Evolutionary conservation across 176 grass and related monocot genomes (phyloP).

Genomic region (Aegilops longissima): DNA sequence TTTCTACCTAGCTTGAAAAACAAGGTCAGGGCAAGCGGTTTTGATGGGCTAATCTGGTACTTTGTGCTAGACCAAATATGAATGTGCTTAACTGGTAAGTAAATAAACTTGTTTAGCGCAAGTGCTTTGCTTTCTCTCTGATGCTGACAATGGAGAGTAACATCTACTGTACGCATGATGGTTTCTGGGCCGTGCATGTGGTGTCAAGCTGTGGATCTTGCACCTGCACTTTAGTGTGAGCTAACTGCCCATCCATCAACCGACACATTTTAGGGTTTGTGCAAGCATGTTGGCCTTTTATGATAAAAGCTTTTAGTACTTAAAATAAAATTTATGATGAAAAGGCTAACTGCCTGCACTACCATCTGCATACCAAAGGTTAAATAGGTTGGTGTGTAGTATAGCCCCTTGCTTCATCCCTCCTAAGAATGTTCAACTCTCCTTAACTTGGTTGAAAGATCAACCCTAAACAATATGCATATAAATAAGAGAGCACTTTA

Average conservation of each 20-base stretch:
- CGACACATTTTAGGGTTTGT: background rate
- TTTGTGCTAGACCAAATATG: background rate
- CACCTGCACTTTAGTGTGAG: conserved; percentile 18
- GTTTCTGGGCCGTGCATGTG: conserved; percentile 14
- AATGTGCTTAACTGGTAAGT: background rate
- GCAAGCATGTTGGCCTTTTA: conserved; percentile 14
- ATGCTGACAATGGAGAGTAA: background rate
- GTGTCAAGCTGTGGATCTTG: background rate
- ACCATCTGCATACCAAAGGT: background rate
- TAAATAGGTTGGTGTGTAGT: background rate
- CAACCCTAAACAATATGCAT: background rate
- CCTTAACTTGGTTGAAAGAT: background rate
- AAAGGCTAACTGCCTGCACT: background rate
- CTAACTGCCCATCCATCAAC: conserved; percentile 24
- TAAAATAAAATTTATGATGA: background rate
- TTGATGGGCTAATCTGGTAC: background rate
- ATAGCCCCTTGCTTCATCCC: no score
- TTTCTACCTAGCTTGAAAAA: conserved; percentile 12
- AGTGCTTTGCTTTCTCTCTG: background rate
- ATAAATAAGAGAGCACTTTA: background rate
- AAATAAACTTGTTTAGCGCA: background rate
- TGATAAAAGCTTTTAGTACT: background rate
- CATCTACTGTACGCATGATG: background rate
- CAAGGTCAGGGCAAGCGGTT: background rate
- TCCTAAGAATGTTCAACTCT: background rate